These are phyloP conservation scores for Nakazawaea ambrosiae DNA, from an alignment of 805 yeast genomes.

Conservation along the genomic window DNA sequence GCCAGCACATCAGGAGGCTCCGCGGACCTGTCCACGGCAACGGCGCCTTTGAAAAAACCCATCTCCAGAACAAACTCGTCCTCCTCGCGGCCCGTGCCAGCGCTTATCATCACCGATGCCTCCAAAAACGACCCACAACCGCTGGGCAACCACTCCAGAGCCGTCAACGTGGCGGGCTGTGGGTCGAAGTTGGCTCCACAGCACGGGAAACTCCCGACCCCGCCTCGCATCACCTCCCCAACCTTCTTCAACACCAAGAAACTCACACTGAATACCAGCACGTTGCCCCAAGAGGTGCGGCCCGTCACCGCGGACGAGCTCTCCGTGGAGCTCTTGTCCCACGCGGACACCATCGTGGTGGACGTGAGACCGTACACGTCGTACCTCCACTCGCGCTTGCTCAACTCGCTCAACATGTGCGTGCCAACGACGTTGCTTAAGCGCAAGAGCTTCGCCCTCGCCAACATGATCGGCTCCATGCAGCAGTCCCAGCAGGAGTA, in stretches of 20 bases:
- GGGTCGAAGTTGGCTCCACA: background rate
- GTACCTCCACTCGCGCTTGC: constrained; percentile 25
- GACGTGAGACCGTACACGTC: constrained; percentile 34
- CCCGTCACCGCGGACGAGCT: background rate
- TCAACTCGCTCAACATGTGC: constrained; percentile 30
- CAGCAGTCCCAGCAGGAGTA: constrained; percentile 18
- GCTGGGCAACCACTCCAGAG: too few relatives aligned
- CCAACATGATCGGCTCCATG: constrained; percentile 26
- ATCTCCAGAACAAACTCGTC: too few relatives aligned
- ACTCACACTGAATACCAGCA: background rate
- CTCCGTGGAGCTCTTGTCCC: background rate
- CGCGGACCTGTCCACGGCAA: too few relatives aligned
- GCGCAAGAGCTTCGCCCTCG: constrained; percentile 27
- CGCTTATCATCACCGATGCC: constrained; percentile 7
- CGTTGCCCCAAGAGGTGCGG: background rate
- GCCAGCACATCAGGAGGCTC: too few relatives aligned
- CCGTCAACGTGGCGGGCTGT: too few relatives aligned
- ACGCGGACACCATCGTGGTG: constrained; percentile 13
- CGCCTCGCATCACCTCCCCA: background rate
- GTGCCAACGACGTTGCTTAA: constrained; percentile 38
- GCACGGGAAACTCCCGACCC: background rate
- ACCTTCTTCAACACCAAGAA: constrained; percentile 7
- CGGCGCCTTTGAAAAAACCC: too few relatives aligned
- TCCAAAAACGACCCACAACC: background rate
- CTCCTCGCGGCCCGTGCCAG: constrained; percentile 4